Evolutionary conservation across 768 basidiomycete genomes (phyloP), one percentile per base, ranked within the genome.

Genomic region (Chalciporus chontae): DNA sequence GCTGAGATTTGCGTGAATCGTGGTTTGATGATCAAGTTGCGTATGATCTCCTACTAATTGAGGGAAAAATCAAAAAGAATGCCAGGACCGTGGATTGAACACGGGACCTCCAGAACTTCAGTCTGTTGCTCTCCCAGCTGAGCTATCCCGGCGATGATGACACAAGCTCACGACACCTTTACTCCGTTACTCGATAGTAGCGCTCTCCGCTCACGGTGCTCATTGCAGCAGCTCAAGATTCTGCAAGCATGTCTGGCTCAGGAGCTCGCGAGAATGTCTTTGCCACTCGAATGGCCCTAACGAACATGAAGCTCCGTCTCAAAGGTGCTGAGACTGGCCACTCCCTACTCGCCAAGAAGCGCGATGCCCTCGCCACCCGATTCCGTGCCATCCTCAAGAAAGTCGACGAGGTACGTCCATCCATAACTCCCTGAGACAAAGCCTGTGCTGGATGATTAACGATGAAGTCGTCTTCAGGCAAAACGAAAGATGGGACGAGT

Each of bases 401-500:
- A 71, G 95, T 99, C n/a, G 94, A 97, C 64, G 96, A 99, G 77
- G 94, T 94, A 57, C 56, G 75, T 72, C 5, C 52, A 19, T 45
- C n/a, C 27, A 18, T 10, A 9, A 21, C n/a, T 27, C 37, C 37
- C 39, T 1, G 23, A 8, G 10, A 32, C 27, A 27, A 15, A 17
- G n/a, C 23, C n/a, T 45, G 14, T 38, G 14, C 46, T 47, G 24
- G 24, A 26, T 24, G 51, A 46, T 34, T 56, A 36, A 58, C 65
- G 40, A 68, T 57, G 51, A 55, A 47, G 58, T 48, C 5, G 53
- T 53, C 56, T 17, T 36, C 50, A 98, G 94, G 95, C 96, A 9
- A 99, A 99, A 70, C 83, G 94, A 51, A 94, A 97, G 74, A 99
- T 98, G 96, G 96, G 96, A 26, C 80, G 90, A 51, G 94, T 98